Evolutionary conservation across 1,284 basidiomycete species (phyloP).

Genomic region (Peniophora sp.): DNA sequence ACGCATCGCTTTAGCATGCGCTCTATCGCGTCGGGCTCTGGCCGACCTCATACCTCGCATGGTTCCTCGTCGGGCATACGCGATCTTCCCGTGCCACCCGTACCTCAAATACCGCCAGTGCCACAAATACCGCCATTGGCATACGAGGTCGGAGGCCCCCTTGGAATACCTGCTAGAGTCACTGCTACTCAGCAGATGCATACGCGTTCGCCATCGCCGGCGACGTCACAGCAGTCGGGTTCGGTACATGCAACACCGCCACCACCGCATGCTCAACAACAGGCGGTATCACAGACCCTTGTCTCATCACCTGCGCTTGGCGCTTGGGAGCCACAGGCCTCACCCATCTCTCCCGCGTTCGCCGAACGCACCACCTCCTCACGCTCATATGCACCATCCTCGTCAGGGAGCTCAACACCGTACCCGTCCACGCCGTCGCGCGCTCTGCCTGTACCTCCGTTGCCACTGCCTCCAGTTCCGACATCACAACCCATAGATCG

Average conservation of each 20-base stretch:
- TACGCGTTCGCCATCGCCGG: neutral
- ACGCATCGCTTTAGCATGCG: neutral
- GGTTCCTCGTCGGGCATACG: slow-evolving; percentile 4
- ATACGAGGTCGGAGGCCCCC: slow-evolving; percentile 1
- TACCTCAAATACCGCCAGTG: neutral
- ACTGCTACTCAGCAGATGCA: neutral
- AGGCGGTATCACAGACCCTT: neutral
- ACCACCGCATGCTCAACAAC: neutral
- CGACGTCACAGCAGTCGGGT: neutral
- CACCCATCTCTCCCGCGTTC: neutral
- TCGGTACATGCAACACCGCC: neutral
- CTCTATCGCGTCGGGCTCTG: neutral
- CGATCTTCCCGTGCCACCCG: slow-evolving; percentile 9
- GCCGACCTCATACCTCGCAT: neutral
- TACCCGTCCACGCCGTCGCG: neutral
- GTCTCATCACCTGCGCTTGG: neutral
- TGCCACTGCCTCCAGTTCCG: neutral
- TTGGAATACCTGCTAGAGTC: neutral
- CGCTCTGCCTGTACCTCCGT: neutral
- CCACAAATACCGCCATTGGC: neutral
- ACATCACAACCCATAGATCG: neutral
- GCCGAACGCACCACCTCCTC: neutral
- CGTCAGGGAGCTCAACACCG: neutral
- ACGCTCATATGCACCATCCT: slow-evolving; percentile 1
- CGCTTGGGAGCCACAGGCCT: neutral